Percentiles rank a stretch among this genome's conserved stretches.
Conservation (phyloP, 2,329 filamentous ascomycete genomes). For the Domatiomyces catenatus region DNA sequence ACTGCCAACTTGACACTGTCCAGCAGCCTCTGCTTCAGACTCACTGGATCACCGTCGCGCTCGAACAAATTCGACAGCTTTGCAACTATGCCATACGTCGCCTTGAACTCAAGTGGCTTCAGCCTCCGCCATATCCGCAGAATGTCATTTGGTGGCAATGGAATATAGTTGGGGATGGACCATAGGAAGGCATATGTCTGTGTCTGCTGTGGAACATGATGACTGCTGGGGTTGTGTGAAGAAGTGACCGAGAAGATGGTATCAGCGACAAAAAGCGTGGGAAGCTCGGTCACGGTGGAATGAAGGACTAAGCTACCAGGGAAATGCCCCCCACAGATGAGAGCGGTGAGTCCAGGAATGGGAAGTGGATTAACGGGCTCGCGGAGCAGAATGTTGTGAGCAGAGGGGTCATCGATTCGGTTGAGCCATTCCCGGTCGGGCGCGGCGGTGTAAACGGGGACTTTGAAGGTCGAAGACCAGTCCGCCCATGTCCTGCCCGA, state of each 20-base stretch:
- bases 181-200: conserved; percentile 12
- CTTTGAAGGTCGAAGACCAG: conserved; percentile 55
- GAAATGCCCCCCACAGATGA: conserved; percentile 69
- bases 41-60: conserved; percentile 44
- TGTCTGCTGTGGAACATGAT: conserved; percentile 8
- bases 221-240: conserved; percentile 43
- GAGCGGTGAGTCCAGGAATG: conserved; percentile 36
- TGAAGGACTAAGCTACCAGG: conserved; percentile 52
- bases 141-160: conserved; percentile 49
- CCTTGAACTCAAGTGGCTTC: conserved; percentile 51
- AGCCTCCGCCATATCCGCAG: conserved; percentile 55
- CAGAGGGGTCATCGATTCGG: conserved; percentile 27
- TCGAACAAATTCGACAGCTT: conserved; percentile 25
- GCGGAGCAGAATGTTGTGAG: conserved; percentile 22
- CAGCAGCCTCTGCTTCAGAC: conserved; percentile 50
- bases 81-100: conserved; percentile 30
- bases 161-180: conserved; percentile 36
- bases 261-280: conserved; percentile 57
- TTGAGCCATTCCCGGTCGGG: conserved; percentile 54
- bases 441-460: conserved; percentile 51
- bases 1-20: conserved; percentile 66
- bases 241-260: conserved; percentile 60
- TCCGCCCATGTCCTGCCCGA: conserved; percentile 43
- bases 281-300: conserved; percentile 35
- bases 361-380: conserved; percentile 10